These are phyloP conservation scores for Mikania micrantha DNA, from an alignment of 129 eudicot species.

Conservation along the genomic window DNA sequence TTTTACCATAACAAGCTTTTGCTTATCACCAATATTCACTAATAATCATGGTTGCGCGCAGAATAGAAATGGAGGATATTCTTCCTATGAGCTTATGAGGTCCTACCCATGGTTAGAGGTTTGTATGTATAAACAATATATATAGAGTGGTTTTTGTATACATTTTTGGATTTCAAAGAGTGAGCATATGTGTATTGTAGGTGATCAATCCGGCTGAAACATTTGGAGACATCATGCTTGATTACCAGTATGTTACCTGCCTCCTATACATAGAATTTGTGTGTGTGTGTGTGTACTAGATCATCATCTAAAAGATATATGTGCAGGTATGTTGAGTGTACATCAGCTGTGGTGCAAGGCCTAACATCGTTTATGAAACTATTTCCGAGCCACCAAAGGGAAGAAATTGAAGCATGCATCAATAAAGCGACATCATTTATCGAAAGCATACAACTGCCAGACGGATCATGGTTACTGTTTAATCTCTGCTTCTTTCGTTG, in stretches of 20 bases:
- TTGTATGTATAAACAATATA: conserved; percentile 1
- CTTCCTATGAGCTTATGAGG: conserved; percentile 56
- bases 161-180: not conserved
- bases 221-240: conserved; percentile 56
- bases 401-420: conserved; percentile 42
- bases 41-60: conserved; percentile 16
- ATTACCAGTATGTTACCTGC: conserved; percentile 44
- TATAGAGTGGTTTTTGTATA: not conserved
- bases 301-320: conserved; percentile 7
- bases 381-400: conserved; percentile 36
- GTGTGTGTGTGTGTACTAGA: not conserved
- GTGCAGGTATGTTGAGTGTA: conserved; percentile 68
- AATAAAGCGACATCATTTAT: conserved; percentile 44
- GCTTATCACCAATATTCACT: not conserved
- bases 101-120: conserved; percentile 62
- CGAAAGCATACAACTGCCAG: conserved; percentile 38
- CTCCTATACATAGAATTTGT: not conserved
- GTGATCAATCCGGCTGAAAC: conserved; percentile 60
- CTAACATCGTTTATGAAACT: conserved; percentile 30
- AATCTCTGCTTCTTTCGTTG: not conserved
- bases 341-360: conserved; percentile 55
- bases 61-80: conserved; percentile 48
- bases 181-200: conserved; percentile 16
- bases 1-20: not conserved
- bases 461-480: conserved; percentile 53